Conservation (phyloP, 1,139 yeast genomes). For the Zygosaccharomyces sapae region DNA sequence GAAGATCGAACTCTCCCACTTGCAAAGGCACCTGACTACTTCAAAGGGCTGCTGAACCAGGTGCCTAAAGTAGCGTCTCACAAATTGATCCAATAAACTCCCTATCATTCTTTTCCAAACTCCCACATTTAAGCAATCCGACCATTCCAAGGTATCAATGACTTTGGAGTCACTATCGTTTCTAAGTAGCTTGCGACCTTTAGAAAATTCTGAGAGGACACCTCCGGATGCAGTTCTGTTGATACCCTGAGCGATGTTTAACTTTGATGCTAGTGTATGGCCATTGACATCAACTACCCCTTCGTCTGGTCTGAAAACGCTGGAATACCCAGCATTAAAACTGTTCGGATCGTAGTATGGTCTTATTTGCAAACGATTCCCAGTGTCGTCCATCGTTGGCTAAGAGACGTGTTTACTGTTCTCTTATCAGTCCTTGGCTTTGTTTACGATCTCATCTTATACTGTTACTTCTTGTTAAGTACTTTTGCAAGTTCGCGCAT, state of each 20-base stretch:
- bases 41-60: conserved; percentile 85
- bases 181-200: conserved; percentile 11
- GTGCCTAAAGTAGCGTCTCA: conserved; percentile 63
- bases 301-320: conserved; percentile 55
- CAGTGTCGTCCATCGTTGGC: conserved; percentile 14
- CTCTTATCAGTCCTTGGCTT: neutral
- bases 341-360: conserved; percentile 72
- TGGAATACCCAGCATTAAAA: conserved; percentile 64
- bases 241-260: conserved; percentile 27
- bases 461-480: too few relatives aligned
- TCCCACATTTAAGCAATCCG: conserved; percentile 58
- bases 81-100: conserved; percentile 55
- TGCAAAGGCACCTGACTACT: conserved; percentile 71
- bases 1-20: conserved; percentile 54
- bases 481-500: neutral
- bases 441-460: neutral
- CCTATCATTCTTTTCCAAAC: conserved; percentile 53
- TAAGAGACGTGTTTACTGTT: neutral
- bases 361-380: conserved; percentile 39
- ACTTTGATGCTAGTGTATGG: conserved; percentile 38
- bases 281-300: conserved; percentile 47
- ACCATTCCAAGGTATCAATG: conserved; percentile 54
- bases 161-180: conserved; percentile 11
- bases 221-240: conserved; percentile 11
- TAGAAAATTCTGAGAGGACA: conserved; percentile 10